phyloP scores from a whole-genome alignment of 2,329 filamentous ascomycete species.

The Fusarium redolens region DNA sequence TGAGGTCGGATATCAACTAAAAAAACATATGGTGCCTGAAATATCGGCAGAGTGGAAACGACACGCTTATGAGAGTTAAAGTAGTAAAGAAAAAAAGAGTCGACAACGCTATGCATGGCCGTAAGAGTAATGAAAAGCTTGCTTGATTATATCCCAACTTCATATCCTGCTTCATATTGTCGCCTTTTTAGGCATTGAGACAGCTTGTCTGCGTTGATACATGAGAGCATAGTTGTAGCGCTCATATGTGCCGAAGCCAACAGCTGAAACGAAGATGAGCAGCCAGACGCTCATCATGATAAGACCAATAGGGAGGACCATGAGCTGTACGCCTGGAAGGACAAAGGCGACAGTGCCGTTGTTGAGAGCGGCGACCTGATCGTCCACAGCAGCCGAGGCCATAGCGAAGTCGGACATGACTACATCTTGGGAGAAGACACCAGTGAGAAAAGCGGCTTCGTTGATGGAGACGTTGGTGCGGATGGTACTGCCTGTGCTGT shows the following conservation, averaged over 20 bases:
- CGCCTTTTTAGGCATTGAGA: slow-evolving; percentile 31
- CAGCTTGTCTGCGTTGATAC: slow-evolving; percentile 59
- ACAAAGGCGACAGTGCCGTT: slow-evolving; percentile 72
- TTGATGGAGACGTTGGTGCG: slow-evolving; percentile 74
- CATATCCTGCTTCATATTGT: slow-evolving; percentile 8
- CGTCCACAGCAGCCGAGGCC: slow-evolving; percentile 63
- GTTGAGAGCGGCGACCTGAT: slow-evolving; percentile 56
- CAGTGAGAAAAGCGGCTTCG: slow-evolving; percentile 77
- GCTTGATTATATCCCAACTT: slow-evolving; percentile 18
- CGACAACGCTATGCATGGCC: slow-evolving; percentile 37
- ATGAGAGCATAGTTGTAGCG: slow-evolving; percentile 74
- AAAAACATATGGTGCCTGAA: slow-evolving; percentile 38
- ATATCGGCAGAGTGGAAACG: slow-evolving; percentile 33
- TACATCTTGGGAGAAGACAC: slow-evolving; percentile 72
- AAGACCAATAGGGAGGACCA: slow-evolving; percentile 77
- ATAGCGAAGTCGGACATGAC: slow-evolving; percentile 62
- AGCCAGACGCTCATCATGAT: slow-evolving; percentile 74
- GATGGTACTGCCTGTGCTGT: slow-evolving; percentile 62
- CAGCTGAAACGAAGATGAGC: slow-evolving; percentile 64
- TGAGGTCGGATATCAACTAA: slow-evolving; percentile 42
- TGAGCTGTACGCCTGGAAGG: slow-evolving; percentile 73
- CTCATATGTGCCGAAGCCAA: slow-evolving; percentile 74
- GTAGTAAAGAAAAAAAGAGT: slow-evolving; percentile 21
- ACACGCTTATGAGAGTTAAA: slow-evolving; percentile 30
- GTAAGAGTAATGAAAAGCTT: slow-evolving; percentile 25